These are phyloP conservation scores for Podila verticillata DNA, from an alignment of 192 early-diverging fungal genomes.

Conservation along the genomic window DNA sequence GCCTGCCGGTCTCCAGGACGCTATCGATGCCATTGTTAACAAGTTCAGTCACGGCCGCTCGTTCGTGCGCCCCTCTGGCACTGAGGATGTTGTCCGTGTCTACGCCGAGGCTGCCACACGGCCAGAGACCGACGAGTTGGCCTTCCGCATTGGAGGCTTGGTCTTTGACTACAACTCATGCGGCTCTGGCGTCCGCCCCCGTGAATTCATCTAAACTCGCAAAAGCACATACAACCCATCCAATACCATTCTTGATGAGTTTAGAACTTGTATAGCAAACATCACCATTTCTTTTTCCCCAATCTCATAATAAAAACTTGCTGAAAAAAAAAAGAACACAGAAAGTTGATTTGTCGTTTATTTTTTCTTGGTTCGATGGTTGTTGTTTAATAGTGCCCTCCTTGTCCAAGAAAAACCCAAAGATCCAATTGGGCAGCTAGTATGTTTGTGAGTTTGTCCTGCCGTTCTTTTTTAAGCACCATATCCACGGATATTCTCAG, in stretches of 20 bases:
- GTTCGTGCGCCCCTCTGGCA: constrained; percentile 98
- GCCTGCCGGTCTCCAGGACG: constrained; percentile 88
- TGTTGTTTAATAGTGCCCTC: too few relatives aligned
- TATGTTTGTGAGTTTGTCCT: background rate
- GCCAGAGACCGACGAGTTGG: constrained; percentile 87
- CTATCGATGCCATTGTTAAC: constrained; percentile 83
- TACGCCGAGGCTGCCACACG: constrained; percentile 98
- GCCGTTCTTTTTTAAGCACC: constrained; percentile 61
- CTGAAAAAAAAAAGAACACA: background rate
- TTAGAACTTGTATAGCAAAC: too few relatives aligned
- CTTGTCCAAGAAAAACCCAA: background rate
- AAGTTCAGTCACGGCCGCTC: constrained; percentile 90
- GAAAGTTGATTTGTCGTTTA: background rate
- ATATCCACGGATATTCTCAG: constrained; percentile 79
- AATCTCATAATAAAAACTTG: background rate
- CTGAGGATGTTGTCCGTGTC: constrained; percentile 98
- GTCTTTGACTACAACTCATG: constrained; percentile 92
- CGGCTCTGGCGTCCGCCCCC: constrained; percentile 88
- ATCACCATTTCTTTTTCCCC: background rate
- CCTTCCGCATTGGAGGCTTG: constrained; percentile 86
- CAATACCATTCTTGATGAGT: background rate
- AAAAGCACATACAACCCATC: background rate
- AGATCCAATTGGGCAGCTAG: background rate
- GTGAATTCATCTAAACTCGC: constrained; percentile 52
- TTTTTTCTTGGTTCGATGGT: too few relatives aligned